Evolutionary conservation across 345 rosid genomes (phyloP).

Genomic region (Gossypium anomalum): DNA sequence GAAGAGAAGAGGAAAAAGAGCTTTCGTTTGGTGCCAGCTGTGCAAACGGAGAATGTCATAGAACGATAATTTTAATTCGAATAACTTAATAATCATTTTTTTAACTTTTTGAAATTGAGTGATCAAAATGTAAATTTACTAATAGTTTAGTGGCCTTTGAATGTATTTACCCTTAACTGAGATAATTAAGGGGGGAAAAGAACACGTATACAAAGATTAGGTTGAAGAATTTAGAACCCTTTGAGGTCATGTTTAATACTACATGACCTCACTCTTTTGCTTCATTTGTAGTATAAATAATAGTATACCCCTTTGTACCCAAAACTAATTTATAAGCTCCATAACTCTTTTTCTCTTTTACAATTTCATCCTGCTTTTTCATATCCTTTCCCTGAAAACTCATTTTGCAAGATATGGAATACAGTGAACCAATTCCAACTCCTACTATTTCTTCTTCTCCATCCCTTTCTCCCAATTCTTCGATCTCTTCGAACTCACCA

Average conservation of each 20-base stretch:
- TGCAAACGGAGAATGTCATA: too few species aligned
- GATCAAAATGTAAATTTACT: fast-evolving
- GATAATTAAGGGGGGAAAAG: too few species aligned
- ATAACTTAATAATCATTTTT: too few species aligned
- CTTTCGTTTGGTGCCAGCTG: fast-evolving
- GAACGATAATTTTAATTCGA: too few species aligned
- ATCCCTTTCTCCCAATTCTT: constrained; percentile 11
- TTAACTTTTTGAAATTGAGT: fast-evolving
- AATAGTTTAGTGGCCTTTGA: too few species aligned
- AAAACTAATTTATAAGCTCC: too few species aligned
- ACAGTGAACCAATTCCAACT: constrained; percentile 23
- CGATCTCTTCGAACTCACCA: constrained; percentile 23
- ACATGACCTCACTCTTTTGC: neutral
- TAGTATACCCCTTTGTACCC: neutral
- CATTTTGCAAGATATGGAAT: constrained; percentile 34
- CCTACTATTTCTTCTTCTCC: constrained; percentile 12
- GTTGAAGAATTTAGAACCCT: neutral
- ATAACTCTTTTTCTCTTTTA: neutral
- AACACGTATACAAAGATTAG: too few species aligned
- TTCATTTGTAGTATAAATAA: constrained; percentile 17
- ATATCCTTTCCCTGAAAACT: neutral
- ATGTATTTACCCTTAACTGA: too few species aligned
- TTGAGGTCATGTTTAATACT: neutral
- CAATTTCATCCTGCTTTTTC: neutral
- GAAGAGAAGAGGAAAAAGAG: too few species aligned